These are phyloP conservation scores for Plasmodium malariae DNA, from an alignment of 169 alveolate genomes.

Conservation along the genomic window DNA sequence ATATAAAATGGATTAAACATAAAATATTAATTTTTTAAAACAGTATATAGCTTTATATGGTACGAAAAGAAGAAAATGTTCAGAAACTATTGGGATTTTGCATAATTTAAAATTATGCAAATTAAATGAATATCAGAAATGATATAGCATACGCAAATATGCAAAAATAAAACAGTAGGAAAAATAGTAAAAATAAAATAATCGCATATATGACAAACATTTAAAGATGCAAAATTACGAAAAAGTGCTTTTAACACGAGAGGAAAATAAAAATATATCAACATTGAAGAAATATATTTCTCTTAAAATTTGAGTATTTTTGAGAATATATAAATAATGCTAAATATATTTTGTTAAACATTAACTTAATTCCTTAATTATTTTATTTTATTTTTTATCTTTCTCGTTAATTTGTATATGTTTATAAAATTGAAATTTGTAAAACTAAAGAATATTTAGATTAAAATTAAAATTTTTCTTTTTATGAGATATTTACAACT, in stretches of 20 bases:
- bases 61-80: not conserved
- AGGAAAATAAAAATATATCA: not conserved
- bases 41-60: not conserved
- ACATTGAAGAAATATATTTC: too few relatives aligned
- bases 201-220: slow-evolving; percentile 38
- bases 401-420: slow-evolving; percentile 4
- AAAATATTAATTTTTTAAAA: slow-evolving; percentile 1
- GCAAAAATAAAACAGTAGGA: slow-evolving; percentile 44
- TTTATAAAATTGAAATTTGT: slow-evolving; percentile 11
- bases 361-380: not conserved
- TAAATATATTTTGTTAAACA: not conserved
- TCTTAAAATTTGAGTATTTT: too few relatives aligned
- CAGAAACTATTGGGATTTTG: slow-evolving; percentile 1
- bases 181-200: slow-evolving; percentile 31
- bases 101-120: slow-evolving; percentile 16
- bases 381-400: not conserved
- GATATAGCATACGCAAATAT: slow-evolving; percentile 44
- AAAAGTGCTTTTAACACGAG: not conserved
- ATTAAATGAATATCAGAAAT: slow-evolving; percentile 37
- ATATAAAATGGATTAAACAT: not conserved
- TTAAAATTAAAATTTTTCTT: slow-evolving; percentile 15
- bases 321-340: too few relatives aligned
- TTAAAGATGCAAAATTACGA: slow-evolving; percentile 1
- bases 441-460: slow-evolving; percentile 14
- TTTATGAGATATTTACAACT: slow-evolving; percentile 3